Evolutionary conservation across 164 flowering plant genomes (phyloP).

Genomic region (Cinnamomum micranthum): DNA sequence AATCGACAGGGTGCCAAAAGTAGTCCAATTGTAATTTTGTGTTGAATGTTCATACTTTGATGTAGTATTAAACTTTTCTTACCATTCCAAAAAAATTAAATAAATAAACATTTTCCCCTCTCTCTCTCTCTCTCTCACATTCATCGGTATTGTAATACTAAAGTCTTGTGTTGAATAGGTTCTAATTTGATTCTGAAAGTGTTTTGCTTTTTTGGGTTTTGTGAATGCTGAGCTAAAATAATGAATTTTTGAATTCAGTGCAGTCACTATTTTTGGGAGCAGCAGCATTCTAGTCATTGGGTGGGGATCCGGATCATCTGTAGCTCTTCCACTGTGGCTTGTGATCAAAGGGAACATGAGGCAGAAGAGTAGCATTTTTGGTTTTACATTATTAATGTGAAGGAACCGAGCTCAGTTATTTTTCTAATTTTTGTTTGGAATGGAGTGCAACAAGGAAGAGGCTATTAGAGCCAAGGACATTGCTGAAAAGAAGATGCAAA

Average conservation of each 20-base stretch:
- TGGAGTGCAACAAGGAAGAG: slow-evolving; percentile 95
- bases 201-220: neutral
- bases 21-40: too few relatives aligned
- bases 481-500: slow-evolving; percentile 65
- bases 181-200: neutral
- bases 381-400: slow-evolving; percentile 6
- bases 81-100: too few relatives aligned
- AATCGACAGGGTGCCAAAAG: too few relatives aligned
- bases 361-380: slow-evolving; percentile 3
- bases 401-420: slow-evolving; percentile 3
- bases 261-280: neutral
- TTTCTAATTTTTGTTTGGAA: slow-evolving; percentile 14
- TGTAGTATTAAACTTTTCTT: too few relatives aligned
- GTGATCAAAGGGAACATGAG: neutral
- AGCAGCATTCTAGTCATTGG: neutral
- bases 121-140: too few relatives aligned
- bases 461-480: slow-evolving; percentile 70
- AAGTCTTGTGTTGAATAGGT: neutral
- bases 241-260: neutral
- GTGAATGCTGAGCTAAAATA: neutral
- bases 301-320: neutral
- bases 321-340: neutral
- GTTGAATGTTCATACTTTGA: too few relatives aligned
- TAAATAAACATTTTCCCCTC: too few relatives aligned
- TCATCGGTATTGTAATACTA: too few relatives aligned